Conservation (phyloP, 2,329 filamentous ascomycete genomes). For the Nemania sp. region DNA sequence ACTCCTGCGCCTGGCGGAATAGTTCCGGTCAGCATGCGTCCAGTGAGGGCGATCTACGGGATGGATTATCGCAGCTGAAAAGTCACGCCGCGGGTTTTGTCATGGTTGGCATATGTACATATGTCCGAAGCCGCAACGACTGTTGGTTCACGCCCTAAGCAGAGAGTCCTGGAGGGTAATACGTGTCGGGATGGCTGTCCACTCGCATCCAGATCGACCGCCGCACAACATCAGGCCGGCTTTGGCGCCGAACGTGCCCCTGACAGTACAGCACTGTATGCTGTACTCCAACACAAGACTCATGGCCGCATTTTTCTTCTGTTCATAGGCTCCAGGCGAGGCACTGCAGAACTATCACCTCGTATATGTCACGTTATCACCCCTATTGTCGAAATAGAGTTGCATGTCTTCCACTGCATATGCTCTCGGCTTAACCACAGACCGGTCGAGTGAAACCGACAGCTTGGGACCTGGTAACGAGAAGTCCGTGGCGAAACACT, state of each 20-base stretch:
- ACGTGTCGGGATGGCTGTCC: slow-evolving; percentile 37
- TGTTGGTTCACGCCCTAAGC: slow-evolving; percentile 24
- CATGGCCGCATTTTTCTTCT: slow-evolving; percentile 18
- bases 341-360: slow-evolving; percentile 38
- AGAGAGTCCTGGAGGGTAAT: slow-evolving; percentile 7
- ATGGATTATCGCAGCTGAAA: slow-evolving; percentile 32
- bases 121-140: slow-evolving; percentile 32
- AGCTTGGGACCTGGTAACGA: slow-evolving; percentile 39
- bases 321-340: slow-evolving; percentile 34
- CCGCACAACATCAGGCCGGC: slow-evolving; percentile 32
- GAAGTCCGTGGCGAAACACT: slow-evolving; percentile 22
- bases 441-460: slow-evolving; percentile 39
- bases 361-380: slow-evolving; percentile 43
- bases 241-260: slow-evolving; percentile 38
- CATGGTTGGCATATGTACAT: slow-evolving; percentile 18
- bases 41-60: slow-evolving; percentile 16
- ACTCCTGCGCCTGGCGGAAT: slow-evolving; percentile 26
- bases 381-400: slow-evolving; percentile 27
- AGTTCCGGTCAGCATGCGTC: slow-evolving; percentile 22
- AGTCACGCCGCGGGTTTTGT: slow-evolving; percentile 9
- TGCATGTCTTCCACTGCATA: slow-evolving; percentile 30
- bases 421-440: slow-evolving; percentile 34
- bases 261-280: slow-evolving; percentile 23
- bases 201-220: slow-evolving; percentile 33
- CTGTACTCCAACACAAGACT: slow-evolving; percentile 22